Evolutionary conservation across 208 protist genomes (phyloP).

Genomic region (Jaenimonas drosophilae): DNA sequence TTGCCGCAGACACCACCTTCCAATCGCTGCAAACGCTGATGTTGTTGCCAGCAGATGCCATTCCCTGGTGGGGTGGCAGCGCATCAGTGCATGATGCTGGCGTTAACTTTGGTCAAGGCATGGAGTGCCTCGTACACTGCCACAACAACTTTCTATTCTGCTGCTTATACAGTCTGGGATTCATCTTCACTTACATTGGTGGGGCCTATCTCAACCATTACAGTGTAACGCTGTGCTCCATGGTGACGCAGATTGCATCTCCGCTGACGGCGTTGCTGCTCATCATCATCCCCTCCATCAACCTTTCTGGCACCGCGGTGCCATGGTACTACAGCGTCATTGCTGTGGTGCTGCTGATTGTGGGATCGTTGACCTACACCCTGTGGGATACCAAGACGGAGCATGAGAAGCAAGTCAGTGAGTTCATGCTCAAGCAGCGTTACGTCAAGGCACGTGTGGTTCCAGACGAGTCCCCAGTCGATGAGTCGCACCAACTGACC

Average conservation of each 20-base stretch:
- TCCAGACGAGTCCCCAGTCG: conserved; percentile 7
- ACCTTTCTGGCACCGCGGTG: conserved; percentile 33
- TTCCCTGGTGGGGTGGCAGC: conserved; percentile 74
- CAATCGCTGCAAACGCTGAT: conserved; percentile 54
- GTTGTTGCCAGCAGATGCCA: conserved; percentile 64
- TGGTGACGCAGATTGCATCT: conserved; percentile 64
- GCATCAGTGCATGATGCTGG: conserved; percentile 29
- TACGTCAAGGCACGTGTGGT: conserved; percentile 8
- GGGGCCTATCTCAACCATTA: conserved; percentile 82
- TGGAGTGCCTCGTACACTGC: conserved; percentile 44
- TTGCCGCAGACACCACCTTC: conserved; percentile 44
- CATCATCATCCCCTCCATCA: conserved; percentile 56
- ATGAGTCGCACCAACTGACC: too few species aligned
- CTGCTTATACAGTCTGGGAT: conserved; percentile 66
- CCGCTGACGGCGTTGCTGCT: conserved; percentile 68
- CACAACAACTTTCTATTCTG: conserved; percentile 54
- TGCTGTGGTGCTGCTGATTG: conserved; percentile 39
- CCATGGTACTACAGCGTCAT: conserved; percentile 62
- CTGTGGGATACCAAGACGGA: conserved; percentile 72
- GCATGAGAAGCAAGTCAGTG: conserved; percentile 37
- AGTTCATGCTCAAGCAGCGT: conserved; percentile 42
- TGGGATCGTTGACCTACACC: conserved; percentile 54
- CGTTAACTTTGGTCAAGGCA: conserved; percentile 53
- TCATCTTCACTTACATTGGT: conserved; percentile 68
- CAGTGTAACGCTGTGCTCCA: conserved; percentile 72